A percentile compares a stretch with the other conserved stretches of the same genome.
These are phyloP conservation scores for Sclerotinia spermophila DNA, from an alignment of 2,329 filamentous ascomycete genomes.

Conservation along the genomic window DNA sequence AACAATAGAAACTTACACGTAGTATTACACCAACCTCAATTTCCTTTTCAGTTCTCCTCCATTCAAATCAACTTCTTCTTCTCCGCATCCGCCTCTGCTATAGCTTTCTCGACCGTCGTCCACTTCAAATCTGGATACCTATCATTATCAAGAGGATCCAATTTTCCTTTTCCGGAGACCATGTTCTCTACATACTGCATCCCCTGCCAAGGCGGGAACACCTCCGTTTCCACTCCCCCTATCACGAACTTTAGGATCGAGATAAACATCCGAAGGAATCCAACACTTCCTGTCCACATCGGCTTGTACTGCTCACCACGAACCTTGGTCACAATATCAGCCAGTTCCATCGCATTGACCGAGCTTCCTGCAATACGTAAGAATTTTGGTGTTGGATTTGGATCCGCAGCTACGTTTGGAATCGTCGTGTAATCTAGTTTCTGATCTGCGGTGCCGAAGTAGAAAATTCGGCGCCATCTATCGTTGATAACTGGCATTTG, in stretches of 20 bases:
- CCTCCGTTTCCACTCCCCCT: conserved; percentile 8
- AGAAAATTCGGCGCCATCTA: conserved; percentile 19
- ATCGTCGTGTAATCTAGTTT: conserved; percentile 18
- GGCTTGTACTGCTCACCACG: conserved; percentile 19
- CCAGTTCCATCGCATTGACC: conserved; percentile 15
- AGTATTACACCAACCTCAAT: not conserved
- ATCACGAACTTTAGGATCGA: conserved; percentile 17
- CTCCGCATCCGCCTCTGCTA: conserved; percentile 16
- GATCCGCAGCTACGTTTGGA: conserved; percentile 18
- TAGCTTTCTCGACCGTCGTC: conserved; percentile 15
- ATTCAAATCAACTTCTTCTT: not conserved
- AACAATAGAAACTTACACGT: not conserved
- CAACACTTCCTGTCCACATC: conserved; percentile 19
- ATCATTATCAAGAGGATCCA: conserved; percentile 18
- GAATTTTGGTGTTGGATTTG: conserved; percentile 18
- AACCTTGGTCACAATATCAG: conserved; percentile 11
- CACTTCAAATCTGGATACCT: conserved; percentile 19
- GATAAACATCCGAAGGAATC: conserved; percentile 15
- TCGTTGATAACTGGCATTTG: conserved; percentile 19
- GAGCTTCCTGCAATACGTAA: conserved; percentile 20
- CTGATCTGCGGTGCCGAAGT: conserved; percentile 19
- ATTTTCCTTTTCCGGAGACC: conserved; percentile 18
- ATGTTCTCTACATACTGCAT: conserved; percentile 22
- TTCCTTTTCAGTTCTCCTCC: not conserved
- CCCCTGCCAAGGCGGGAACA: conserved; percentile 18